Percentiles rank a stretch among this genome's conserved stretches.
Conservation (phyloP, 148 eudicot species). For the Heliamphora exappendiculata region DNA sequence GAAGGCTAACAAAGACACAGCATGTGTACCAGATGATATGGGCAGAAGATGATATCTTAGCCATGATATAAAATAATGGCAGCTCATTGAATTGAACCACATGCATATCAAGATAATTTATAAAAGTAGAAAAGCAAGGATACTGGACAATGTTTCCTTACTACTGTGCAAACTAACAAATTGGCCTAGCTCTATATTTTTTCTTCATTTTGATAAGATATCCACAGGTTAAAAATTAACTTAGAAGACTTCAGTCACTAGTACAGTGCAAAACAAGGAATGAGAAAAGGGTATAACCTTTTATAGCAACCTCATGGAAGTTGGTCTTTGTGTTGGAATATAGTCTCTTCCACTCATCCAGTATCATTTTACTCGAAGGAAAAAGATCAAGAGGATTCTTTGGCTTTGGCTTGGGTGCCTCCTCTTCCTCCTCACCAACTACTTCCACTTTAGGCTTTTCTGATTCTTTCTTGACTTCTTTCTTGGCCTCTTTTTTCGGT, state of each 20-base stretch:
- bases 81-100: not conserved
- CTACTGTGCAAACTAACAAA: not conserved
- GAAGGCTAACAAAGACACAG: too few relatives aligned
- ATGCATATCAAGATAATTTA: too few relatives aligned
- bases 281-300: constrained; percentile 28
- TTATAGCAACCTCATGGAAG: constrained; percentile 87
- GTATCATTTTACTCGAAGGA: constrained; percentile 74
- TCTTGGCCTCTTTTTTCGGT: not conserved
- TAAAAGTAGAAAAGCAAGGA: not conserved
- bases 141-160: too few relatives aligned
- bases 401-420: constrained; percentile 73
- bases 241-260: not conserved
- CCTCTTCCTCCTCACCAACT: constrained; percentile 32
- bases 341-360: constrained; percentile 86
- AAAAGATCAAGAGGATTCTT: constrained; percentile 74
- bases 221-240: not conserved
- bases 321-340: constrained; percentile 79
- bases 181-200: not conserved
- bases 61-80: not conserved
- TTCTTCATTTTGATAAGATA: not conserved
- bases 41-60: too few relatives aligned
- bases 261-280: not conserved
- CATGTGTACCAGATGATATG: too few relatives aligned
- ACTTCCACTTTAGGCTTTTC: not conserved
- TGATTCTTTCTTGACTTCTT: not conserved